Conservation (phyloP, 768 basidiomycete genomes). For the Cystobasidium tubakii region DNA sequence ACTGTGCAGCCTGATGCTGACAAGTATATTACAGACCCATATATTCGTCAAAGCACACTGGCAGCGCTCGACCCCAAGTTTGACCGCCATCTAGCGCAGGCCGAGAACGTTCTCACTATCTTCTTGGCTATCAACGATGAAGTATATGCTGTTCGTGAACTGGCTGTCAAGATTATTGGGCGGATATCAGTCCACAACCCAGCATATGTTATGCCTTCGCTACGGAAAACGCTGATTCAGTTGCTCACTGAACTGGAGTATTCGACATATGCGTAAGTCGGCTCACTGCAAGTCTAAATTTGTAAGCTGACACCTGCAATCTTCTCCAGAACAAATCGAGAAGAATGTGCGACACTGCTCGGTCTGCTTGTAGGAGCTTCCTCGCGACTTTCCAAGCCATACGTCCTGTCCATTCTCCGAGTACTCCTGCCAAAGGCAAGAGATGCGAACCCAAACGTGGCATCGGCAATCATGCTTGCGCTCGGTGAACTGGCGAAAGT, state of each 20-base stretch:
- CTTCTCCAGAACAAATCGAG: constrained; percentile 55
- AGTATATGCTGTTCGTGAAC: constrained; percentile 82
- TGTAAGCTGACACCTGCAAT: no score
- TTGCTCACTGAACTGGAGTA: constrained; percentile 94
- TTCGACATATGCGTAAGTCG: constrained; percentile 72
- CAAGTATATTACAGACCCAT: constrained; percentile 56
- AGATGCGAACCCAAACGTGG: constrained; percentile 76
- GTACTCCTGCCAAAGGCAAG: constrained; percentile 84
- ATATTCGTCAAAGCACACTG: constrained; percentile 79
- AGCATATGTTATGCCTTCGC: constrained; percentile 95
- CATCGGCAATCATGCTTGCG: constrained; percentile 86
- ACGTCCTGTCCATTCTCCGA: constrained; percentile 87
- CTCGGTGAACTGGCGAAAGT: constrained; percentile 88
- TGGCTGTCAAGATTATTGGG: constrained; percentile 85
- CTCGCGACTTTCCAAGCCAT: constrained; percentile 87
- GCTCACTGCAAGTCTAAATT: neutral
- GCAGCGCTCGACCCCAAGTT: constrained; percentile 83
- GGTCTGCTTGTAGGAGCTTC: constrained; percentile 85
- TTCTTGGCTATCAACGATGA: constrained; percentile 98
- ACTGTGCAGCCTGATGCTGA: constrained; percentile 30
- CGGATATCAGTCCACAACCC: constrained; percentile 91
- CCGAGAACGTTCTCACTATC: constrained; percentile 92
- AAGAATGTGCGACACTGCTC: constrained; percentile 85
- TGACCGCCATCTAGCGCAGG: constrained; percentile 93
- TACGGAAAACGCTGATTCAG: constrained; percentile 91